These are phyloP conservation scores for Penicillium sp. DNA, from an alignment of 2,329 filamentous ascomycete species.

Conservation along the genomic window DNA sequence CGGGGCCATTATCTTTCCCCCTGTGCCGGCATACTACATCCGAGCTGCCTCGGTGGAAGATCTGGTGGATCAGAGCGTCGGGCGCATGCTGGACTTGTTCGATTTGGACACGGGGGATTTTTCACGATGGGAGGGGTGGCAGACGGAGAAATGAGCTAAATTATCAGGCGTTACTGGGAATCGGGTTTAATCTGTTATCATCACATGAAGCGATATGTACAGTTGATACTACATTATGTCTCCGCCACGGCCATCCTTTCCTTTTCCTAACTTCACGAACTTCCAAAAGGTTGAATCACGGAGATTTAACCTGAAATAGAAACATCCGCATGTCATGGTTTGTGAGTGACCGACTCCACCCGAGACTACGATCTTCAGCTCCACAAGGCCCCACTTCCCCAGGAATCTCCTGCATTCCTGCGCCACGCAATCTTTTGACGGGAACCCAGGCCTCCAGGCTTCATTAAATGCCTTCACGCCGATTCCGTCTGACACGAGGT, in stretches of 20 bases:
- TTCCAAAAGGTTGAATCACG: neutral
- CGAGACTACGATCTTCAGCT: neutral
- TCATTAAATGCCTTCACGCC: no score
- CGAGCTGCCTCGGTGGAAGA: constrained; percentile 42
- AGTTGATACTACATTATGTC: neutral
- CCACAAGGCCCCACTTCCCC: neutral
- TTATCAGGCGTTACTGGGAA: neutral
- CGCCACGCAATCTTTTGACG: neutral
- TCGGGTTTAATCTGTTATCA: neutral
- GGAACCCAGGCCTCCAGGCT: neutral
- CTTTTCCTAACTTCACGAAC: neutral
- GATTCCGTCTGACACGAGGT: no score
- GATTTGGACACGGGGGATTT: constrained; percentile 45
- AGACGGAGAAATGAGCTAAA: constrained; percentile 6
- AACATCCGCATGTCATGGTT: neutral
- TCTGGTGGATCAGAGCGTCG: constrained; percentile 48
- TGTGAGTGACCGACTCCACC: neutral
- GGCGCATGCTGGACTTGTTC: constrained; percentile 49
- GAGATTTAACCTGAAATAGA: neutral
- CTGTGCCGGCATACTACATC: constrained; percentile 49
- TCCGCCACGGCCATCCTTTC: neutral
- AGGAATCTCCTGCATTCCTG: neutral
- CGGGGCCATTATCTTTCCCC: constrained; percentile 48
- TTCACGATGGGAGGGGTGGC: constrained; percentile 28
- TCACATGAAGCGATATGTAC: neutral